Conservation (phyloP, 805 yeast genomes). For the Metschnikowia amazonensis region DNA sequence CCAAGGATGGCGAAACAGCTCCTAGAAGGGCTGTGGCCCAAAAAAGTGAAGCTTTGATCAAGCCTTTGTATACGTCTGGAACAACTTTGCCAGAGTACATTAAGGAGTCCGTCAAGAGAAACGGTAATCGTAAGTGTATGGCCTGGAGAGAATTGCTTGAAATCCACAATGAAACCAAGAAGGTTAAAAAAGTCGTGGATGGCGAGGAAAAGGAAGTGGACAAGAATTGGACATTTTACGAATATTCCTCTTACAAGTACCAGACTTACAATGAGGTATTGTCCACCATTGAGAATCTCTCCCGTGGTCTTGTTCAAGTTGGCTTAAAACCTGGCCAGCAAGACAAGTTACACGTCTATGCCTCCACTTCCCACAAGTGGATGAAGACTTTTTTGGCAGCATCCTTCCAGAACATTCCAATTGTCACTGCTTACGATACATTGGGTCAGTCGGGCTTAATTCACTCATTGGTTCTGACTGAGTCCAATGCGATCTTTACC, state of each 20-base stretch:
- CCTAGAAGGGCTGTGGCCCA: conserved; percentile 65
- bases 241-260: conserved; percentile 68
- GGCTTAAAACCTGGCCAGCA: conserved; percentile 64
- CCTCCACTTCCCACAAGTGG: conserved; percentile 87
- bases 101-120: conserved; percentile 55
- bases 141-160: conserved; percentile 79
- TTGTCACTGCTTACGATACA: conserved; percentile 95
- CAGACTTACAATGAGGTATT: conserved; percentile 58
- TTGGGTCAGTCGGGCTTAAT: conserved; percentile 85
- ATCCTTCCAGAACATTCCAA: conserved; percentile 72
- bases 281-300: conserved; percentile 48
- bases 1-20: conserved; percentile 74
- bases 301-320: conserved; percentile 69
- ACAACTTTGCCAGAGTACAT: conserved; percentile 68
- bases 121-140: conserved; percentile 54
- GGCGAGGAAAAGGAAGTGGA: conserved; percentile 70
- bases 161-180: conserved; percentile 70
- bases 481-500: conserved; percentile 72
- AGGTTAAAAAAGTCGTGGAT: conserved; percentile 68
- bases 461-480: conserved; percentile 82
- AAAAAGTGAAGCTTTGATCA: conserved; percentile 46
- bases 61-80: conserved; percentile 64
- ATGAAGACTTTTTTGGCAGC: conserved; percentile 81
- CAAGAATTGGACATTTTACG: conserved; percentile 86
- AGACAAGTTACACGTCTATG: conserved; percentile 77